Evolutionary conservation across 805 yeast species (phyloP), one percentile per base, ranked within the genome.

Genomic region (Starmerella davenportii): DNA sequence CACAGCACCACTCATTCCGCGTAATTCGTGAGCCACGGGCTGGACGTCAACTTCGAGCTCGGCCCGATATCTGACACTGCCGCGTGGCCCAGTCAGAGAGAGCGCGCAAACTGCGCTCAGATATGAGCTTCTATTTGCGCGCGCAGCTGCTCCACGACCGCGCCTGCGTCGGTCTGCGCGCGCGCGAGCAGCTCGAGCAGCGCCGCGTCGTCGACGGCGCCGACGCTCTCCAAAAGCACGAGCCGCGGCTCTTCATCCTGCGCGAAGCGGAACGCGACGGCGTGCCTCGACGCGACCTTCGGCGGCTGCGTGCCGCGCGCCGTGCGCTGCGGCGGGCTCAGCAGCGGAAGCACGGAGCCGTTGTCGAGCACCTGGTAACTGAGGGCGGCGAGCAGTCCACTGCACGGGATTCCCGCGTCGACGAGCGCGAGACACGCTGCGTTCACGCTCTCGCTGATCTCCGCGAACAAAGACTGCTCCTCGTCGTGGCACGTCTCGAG

Each of bases 371-470:
- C 18, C 3, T 68, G 64, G n/a, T 73, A 54, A 4, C 73, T 60
- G 0, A 69, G 59, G 15, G 84, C 70, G 0, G 71, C 66, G 49
- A 76, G 74, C 1, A 84, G 69, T n/a, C 68, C 58, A 35, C 64
- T 61, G 38, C 87, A 56, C 0, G 82, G 76, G 16, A 85, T 65
- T 34, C 80, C 82, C 5, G 93, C 78, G 55, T 84, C 87, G 1
- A 84, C 55, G 33, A 87, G 64, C 0, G 95, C 93, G 45, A 79
- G 58, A 45, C 65, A 74, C 1, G 75, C 60, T 2, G 82, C 75
- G 55, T 90, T 87, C 30, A 87, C 64, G 18, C 78, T 75, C 1
- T 76, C 73, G 37, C 74, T 68, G 32, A 80, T 56, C 51, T 79
- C 82, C 39, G 67, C 65, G 31, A 62, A 55, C 21, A 46, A 46